These are phyloP conservation scores for Zygosaccharomyces gambellarensis DNA, from an alignment of 805 yeast genomes.

Conservation along the genomic window DNA sequence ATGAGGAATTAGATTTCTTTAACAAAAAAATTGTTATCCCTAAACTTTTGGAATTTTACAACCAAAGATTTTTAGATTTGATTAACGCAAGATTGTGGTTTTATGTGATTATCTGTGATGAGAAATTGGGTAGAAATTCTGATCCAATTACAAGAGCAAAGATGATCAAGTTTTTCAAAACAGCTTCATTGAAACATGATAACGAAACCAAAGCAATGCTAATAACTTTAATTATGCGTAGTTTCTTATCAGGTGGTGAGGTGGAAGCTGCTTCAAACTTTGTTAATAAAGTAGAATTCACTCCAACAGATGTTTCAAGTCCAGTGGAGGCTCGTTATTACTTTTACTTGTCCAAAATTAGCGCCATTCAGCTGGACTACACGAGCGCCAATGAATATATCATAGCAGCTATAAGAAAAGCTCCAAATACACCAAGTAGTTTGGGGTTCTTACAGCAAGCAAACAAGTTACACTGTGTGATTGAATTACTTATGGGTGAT, in stretches of 20 bases:
- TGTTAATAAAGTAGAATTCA: conserved; percentile 78
- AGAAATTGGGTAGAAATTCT: conserved; percentile 39
- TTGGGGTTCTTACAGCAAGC: conserved; percentile 86
- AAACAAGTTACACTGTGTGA: conserved; percentile 77
- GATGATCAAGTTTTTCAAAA: conserved; percentile 70
- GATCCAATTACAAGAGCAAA: conserved; percentile 51
- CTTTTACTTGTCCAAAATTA: conserved; percentile 85
- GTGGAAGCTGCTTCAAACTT: conserved; percentile 83
- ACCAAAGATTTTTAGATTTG: conserved; percentile 79
- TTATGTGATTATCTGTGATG: conserved; percentile 74
- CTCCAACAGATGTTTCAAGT: conserved; percentile 61
- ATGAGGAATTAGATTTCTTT: conserved; percentile 47
- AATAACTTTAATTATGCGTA: conserved; percentile 79
- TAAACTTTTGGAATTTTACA: conserved; percentile 51
- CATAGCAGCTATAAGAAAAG: conserved; percentile 92
- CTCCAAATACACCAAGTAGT: conserved; percentile 84
- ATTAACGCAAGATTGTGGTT: conserved; percentile 92
- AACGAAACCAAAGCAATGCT: conserved; percentile 85
- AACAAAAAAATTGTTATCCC: conserved; percentile 48
- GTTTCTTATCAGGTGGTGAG: conserved; percentile 71
- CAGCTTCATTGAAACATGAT: conserved; percentile 89
- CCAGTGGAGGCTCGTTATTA: conserved; percentile 88
- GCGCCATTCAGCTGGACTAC: conserved; percentile 88
- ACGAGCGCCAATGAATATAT: conserved; percentile 85
- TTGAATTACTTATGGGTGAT: conserved; percentile 93